Conservation (phyloP, 345 rosid genomes). For the Salix purpurea region DNA sequence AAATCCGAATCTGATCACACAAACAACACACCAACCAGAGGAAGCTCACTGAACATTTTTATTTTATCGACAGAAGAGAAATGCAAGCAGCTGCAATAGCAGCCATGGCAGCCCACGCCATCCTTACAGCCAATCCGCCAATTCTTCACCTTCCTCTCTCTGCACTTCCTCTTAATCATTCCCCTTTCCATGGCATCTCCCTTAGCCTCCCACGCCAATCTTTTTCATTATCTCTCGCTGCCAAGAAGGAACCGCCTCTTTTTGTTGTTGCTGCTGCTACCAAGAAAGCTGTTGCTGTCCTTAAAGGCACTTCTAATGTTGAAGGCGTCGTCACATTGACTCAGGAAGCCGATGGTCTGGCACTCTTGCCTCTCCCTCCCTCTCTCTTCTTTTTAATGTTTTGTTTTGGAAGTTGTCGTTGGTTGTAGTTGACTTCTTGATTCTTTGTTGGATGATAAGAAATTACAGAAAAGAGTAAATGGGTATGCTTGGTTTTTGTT, state of each 20-base stretch:
- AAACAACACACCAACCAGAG: background rate
- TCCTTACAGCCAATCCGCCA: conserved; percentile 36
- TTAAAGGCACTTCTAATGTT: conserved; percentile 69
- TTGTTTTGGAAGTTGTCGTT: background rate
- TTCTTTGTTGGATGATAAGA: background rate
- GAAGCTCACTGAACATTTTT: background rate
- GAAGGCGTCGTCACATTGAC: conserved; percentile 84
- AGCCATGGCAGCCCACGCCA: conserved; percentile 59
- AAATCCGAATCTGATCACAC: no score
- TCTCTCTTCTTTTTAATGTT: background rate
- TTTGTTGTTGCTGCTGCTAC: conserved; percentile 55
- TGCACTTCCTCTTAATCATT: conserved; percentile 20
- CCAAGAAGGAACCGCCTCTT: conserved; percentile 31
- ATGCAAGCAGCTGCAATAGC: conserved; percentile 37
- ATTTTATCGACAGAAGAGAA: background rate
- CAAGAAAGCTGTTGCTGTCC: conserved; percentile 90
- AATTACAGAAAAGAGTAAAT: background rate
- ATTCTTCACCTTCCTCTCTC: conserved; percentile 17
- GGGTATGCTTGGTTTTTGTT: background rate
- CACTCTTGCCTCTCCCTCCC: background rate
- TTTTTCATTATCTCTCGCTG: conserved; percentile 27
- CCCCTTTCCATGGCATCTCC: conserved; percentile 57
- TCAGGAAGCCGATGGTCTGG: conserved; percentile 66
- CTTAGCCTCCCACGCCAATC: conserved; percentile 43
- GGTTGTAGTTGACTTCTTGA: conserved; percentile 1